Conservation (phyloP, 2,329 filamentous ascomycete genomes). For the Clarireedia monteithiana region DNA sequence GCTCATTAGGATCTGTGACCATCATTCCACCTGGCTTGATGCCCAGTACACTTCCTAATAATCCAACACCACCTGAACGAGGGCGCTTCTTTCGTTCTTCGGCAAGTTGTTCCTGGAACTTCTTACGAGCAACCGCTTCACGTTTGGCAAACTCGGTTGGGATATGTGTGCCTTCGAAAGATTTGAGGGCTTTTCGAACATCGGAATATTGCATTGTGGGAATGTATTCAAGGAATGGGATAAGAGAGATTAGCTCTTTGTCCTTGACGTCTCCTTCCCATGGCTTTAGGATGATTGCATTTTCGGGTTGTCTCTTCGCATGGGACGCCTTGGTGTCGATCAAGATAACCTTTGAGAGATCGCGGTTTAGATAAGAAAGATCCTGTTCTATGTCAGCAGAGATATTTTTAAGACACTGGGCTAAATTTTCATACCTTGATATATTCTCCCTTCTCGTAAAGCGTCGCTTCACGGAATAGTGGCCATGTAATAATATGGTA, state of each 20-base stretch:
- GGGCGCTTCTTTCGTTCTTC: slow-evolving; percentile 58
- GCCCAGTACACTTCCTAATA: slow-evolving; percentile 65
- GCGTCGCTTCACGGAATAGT: slow-evolving; percentile 90
- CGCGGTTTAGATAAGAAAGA: slow-evolving; percentile 93
- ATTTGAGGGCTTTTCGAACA: slow-evolving; percentile 77
- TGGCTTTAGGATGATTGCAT: slow-evolving; percentile 83
- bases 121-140: slow-evolving; percentile 76
- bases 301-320: slow-evolving; percentile 87
- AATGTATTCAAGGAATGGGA: slow-evolving; percentile 96
- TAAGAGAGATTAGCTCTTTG: slow-evolving; percentile 77
- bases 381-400: slow-evolving; percentile 49
- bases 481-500: slow-evolving; percentile 95
- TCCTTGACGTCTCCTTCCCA: slow-evolving; percentile 83
- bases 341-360: slow-evolving; percentile 90
- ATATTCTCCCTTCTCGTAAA: slow-evolving; percentile 92
- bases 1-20: slow-evolving; percentile 44
- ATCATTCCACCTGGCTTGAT: slow-evolving; percentile 64
- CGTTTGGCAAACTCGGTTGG: slow-evolving; percentile 83
- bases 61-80: slow-evolving; percentile 52
- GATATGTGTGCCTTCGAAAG: slow-evolving; percentile 83
- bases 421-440: slow-evolving; percentile 62
- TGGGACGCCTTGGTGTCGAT: slow-evolving; percentile 80
- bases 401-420: background rate
- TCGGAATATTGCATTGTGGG: slow-evolving; percentile 89
- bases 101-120: slow-evolving; percentile 72